Evolutionary conservation across 352 stramenopile species (phyloP).

Genomic region (Pythium guiyangense): DNA sequence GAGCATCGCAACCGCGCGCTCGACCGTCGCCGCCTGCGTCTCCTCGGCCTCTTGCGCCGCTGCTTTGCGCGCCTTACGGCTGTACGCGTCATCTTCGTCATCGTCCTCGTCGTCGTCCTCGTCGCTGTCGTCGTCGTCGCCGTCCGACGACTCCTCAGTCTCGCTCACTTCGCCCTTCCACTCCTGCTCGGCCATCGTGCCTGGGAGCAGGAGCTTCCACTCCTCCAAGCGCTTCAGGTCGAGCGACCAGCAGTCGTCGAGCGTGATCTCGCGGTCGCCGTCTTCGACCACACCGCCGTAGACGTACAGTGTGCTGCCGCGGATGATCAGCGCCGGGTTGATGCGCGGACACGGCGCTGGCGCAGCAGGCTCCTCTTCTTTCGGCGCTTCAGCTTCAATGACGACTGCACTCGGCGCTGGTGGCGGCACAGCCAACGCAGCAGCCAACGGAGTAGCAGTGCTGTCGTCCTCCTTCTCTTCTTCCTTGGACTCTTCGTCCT

Average conservation of each 20-base stretch:
- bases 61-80: slow-evolving; percentile 12
- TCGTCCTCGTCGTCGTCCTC: slow-evolving; percentile 49
- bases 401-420: too few species aligned
- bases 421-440: too few species aligned
- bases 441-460: too few species aligned
- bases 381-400: too few species aligned
- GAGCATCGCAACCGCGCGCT: slow-evolving; percentile 63
- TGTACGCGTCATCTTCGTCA: slow-evolving; percentile 34
- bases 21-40: slow-evolving; percentile 35
- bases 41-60: slow-evolving; percentile 10
- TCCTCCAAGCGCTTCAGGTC: slow-evolving; percentile 92
- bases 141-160: slow-evolving; percentile 83
- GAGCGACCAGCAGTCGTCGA: slow-evolving; percentile 94
- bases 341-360: slow-evolving; percentile 75
- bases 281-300: slow-evolving; percentile 93
- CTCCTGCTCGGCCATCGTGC: slow-evolving; percentile 92
- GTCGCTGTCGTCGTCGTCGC: slow-evolving; percentile 71
- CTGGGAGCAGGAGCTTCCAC: slow-evolving; percentile 90
- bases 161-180: slow-evolving; percentile 86
- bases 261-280: slow-evolving; percentile 92
- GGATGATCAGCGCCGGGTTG: slow-evolving; percentile 85
- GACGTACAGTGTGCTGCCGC: slow-evolving; percentile 89
- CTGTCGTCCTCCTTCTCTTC: too few species aligned
- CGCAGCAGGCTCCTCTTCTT: too few species aligned
- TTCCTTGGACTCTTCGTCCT: slow-evolving; percentile 28